Evolutionary conservation across 345 rosid species (phyloP), one percentile per base, ranked within the genome.

Genomic region (Brassica incana): DNA sequence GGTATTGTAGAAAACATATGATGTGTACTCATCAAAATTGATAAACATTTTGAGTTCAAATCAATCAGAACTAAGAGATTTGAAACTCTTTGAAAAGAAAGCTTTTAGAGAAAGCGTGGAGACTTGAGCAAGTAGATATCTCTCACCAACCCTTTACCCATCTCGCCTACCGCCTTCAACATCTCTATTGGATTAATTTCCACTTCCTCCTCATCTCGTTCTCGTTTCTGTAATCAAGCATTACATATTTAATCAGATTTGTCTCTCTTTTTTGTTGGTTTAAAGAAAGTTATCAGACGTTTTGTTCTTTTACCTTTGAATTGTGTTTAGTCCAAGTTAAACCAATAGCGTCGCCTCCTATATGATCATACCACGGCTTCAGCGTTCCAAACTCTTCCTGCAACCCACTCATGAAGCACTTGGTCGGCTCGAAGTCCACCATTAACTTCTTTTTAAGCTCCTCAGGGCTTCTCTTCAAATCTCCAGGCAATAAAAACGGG

Each of bases 271-370:
- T 25, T 36, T 5, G 7, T 65, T 69, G 29, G 18, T 74, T 23
- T 40, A 5, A 43, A 59, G 70, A 16, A 69, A 38, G 61, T n/a
- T 25, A 32, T 3, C 40, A n/a, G 38, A 68, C 7, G 27, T n/a
- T 35, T n/a, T 25, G 8, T 1, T 5, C 1, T 23, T 23, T 56
- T 87, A 92, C 99, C 97, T 90, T 92, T 29, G 92, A 85, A 9
- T 35, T 66, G 27, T 71, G 78, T 77, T 82, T 84, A 27, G 82
- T 88, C 98, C 98, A 90, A 23, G 99, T 93, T 70, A 95, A 77
- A 59, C 98, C 97, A 71, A 95, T 76, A 0, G 85, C 97, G 45
- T 95, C 97, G 23, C 97, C 95, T 77, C 98, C 99, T 25, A 91
- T 62, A 63, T 88, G 87, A 86, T 92, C 97, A 78, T 89, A 91